phyloP scores from a whole-genome alignment of 805 yeast species.

The Saccharomycopsis javanensis region DNA sequence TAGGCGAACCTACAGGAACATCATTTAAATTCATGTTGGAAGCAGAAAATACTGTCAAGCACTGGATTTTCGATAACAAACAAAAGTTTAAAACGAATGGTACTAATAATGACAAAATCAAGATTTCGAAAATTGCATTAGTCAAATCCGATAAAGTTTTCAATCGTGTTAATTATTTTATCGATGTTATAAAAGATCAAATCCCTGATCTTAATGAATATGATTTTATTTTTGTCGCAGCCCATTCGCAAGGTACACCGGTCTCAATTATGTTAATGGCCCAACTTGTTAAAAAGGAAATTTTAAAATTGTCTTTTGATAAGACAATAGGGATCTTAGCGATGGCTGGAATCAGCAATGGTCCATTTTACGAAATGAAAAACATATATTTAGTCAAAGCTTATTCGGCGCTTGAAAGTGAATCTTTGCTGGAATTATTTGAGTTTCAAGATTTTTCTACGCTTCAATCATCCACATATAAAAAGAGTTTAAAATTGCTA shows the following conservation, averaged over 20 bases:
- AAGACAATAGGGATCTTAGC: conserved; percentile 64
- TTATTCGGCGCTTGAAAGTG: conserved; percentile 82
- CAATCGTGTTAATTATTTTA: conserved; percentile 76
- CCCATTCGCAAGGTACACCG: conserved; percentile 95
- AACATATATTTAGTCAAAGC: conserved; percentile 78
- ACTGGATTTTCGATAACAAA: conserved; percentile 44
- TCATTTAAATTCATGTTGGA: conserved; percentile 84
- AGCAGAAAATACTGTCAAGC: conserved; percentile 67
- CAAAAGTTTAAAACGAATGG: conserved; percentile 17
- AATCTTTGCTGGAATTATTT: conserved; percentile 75
- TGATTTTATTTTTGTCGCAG: conserved; percentile 82
- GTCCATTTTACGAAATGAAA: conserved; percentile 89
- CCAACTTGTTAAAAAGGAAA: conserved; percentile 52
- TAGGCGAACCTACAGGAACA: conserved; percentile 96
- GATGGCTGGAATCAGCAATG: conserved; percentile 94
- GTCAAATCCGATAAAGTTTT: conserved; percentile 90
- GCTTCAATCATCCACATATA: conserved; percentile 57
- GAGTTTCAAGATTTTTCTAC: conserved; percentile 76
- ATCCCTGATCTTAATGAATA: conserved; percentile 41
- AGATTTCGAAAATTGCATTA: conserved; percentile 82
- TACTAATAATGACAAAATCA: conserved; percentile 28
- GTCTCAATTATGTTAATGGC: conserved; percentile 78
- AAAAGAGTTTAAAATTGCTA: conserved; percentile 55
- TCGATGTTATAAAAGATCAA: conserved; percentile 47
- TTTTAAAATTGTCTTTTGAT: conserved; percentile 28